Evolutionary conservation across 331 rosid species (phyloP).

Genomic region (Saraca asoca): DNA sequence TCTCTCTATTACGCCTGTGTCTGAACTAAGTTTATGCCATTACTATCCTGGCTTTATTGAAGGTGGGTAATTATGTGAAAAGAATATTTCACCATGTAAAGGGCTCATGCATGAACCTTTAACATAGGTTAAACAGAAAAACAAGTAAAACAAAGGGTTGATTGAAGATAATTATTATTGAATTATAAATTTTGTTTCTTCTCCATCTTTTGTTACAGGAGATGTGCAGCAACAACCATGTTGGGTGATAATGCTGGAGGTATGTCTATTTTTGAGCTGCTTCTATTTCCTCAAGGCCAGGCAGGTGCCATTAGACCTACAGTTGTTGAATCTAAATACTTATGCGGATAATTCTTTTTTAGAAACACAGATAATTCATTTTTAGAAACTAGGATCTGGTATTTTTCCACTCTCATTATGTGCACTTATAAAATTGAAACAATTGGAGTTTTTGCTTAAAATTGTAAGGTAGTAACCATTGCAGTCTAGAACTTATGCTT

Average conservation of each 20-base stretch:
- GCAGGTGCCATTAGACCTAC: background rate
- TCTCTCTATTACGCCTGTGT: slow-evolving; percentile 11
- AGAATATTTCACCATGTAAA: background rate
- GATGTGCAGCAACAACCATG: slow-evolving; percentile 78
- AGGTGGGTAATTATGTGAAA: background rate
- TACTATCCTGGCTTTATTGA: slow-evolving; percentile 6
- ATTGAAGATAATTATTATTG: slow-evolving; percentile 5
- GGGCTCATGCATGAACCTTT: background rate
- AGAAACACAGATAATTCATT: no score
- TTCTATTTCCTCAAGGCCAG: slow-evolving; percentile 18
- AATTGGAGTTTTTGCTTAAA: slow-evolving; percentile 4
- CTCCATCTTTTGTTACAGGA: slow-evolving; percentile 47
- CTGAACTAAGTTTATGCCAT: background rate
- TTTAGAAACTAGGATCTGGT: slow-evolving; percentile 24
- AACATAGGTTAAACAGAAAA: slow-evolving; percentile 5
- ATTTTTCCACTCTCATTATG: slow-evolving; percentile 11
- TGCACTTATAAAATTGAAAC: background rate
- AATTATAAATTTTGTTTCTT: slow-evolving; percentile 4
- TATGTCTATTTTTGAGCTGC: slow-evolving; percentile 42
- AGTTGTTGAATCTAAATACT: slow-evolving; percentile 19
- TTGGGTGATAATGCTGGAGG: slow-evolving; percentile 99
- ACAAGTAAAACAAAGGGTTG: slow-evolving; percentile 10
- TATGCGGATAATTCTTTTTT: slow-evolving; percentile 1
- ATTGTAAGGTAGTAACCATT: slow-evolving; percentile 16
- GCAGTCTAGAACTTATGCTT: background rate